A percentile compares a stretch with the other conserved stretches of the same genome.
These are phyloP conservation scores for Oxytropis ochrocephala DNA, from an alignment of 306 rosid genomes.

Conservation along the genomic window DNA sequence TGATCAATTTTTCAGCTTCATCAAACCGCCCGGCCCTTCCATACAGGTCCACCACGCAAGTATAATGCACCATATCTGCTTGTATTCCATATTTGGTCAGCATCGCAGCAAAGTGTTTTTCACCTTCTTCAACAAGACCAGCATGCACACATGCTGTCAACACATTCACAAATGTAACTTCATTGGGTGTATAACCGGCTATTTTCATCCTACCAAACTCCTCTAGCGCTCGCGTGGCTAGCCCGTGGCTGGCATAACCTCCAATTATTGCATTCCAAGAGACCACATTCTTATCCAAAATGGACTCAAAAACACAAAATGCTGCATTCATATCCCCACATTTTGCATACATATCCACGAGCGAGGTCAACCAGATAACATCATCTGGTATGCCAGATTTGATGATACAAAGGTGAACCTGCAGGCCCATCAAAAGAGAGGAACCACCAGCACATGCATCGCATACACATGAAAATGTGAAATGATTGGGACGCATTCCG, in stretches of 20 bases:
- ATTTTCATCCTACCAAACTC: conserved; percentile 11
- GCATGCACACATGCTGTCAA: conserved; percentile 64
- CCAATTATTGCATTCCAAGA: conserved; percentile 66
- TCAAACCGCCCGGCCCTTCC: conserved; percentile 54
- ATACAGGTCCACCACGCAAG: conserved; percentile 77
- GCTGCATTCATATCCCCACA: conserved; percentile 57
- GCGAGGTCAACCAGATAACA: conserved; percentile 45
- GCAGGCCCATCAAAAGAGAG: conserved; percentile 36
- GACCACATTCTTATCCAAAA: conserved; percentile 37
- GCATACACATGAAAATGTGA: conserved; percentile 49
- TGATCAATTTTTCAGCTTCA: conserved; percentile 40
- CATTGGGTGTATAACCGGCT: conserved; percentile 34
- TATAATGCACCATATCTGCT: conserved; percentile 46
- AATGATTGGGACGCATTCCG: conserved; percentile 40
- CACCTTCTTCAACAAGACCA: conserved; percentile 50
- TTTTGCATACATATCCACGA: conserved; percentile 65
- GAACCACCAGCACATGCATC: conserved; percentile 60
- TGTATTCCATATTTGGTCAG: conserved; percentile 21
- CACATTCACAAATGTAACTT: conserved; percentile 38
- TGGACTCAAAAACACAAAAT: conserved; percentile 35
- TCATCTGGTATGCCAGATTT: conserved; percentile 42
- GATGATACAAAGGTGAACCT: conserved; percentile 39
- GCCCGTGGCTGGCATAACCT: conserved; percentile 55
- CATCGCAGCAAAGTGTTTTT: conserved; percentile 36
- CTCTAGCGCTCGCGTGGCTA: conserved; percentile 36